Evolutionary conservation across 208 protist genomes (phyloP).

Genomic region (Novymonas esmeraldas): DNA sequence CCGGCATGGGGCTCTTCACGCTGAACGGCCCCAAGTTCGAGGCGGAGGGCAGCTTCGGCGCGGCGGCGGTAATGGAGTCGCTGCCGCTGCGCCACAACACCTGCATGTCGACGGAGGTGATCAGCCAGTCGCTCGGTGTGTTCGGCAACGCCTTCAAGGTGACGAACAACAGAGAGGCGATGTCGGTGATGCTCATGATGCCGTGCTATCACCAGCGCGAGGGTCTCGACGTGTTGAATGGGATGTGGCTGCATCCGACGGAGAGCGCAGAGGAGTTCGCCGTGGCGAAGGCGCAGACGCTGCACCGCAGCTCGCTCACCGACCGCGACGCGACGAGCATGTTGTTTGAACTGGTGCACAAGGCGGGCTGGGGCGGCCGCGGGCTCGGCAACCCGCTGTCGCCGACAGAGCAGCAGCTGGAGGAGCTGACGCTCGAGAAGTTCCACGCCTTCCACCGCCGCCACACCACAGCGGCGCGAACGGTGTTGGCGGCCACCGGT

Average conservation of each 20-base stretch:
- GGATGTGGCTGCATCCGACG: slow-evolving; percentile 77
- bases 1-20: slow-evolving; percentile 86
- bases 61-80: slow-evolving; percentile 78
- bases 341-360: slow-evolving; percentile 90
- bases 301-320: slow-evolving; percentile 52
- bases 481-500: slow-evolving; percentile 82
- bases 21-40: slow-evolving; percentile 88
- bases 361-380: slow-evolving; percentile 84
- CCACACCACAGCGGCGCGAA: slow-evolving; percentile 70
- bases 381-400: slow-evolving; percentile 70
- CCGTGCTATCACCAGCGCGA: slow-evolving; percentile 81
- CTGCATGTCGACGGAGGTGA: slow-evolving; percentile 49
- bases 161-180: slow-evolving; percentile 87
- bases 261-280: slow-evolving; percentile 65
- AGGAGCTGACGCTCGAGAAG: slow-evolving; percentile 62
- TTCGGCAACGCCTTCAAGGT: slow-evolving; percentile 85
- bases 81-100: slow-evolving; percentile 73
- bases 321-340: slow-evolving; percentile 77
- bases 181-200: slow-evolving; percentile 80
- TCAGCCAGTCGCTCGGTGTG: slow-evolving; percentile 66
- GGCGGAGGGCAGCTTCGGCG: slow-evolving; percentile 53
- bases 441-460: slow-evolving; percentile 69
- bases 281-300: slow-evolving; percentile 61
- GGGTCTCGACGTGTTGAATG: slow-evolving; percentile 78
- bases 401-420: slow-evolving; percentile 55